Evolutionary conservation across 805 yeast species (phyloP).

Genomic region (Kluyveromyces dobzhanskii): DNA sequence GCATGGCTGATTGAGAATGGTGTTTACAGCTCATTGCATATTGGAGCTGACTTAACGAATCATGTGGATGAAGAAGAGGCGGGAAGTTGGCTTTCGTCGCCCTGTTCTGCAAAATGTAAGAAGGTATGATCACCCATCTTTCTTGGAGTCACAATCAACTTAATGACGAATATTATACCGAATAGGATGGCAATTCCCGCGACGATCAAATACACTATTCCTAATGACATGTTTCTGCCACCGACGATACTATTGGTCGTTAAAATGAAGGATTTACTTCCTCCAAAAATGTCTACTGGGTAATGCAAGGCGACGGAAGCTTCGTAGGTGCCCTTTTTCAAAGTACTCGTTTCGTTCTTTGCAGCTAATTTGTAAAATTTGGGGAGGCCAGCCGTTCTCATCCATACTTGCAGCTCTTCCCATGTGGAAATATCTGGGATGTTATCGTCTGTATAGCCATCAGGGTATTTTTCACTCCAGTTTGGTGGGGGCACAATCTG

Average conservation of each 20-base stretch:
- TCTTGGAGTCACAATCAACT: conserved; percentile 79
- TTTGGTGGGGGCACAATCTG: conserved; percentile 80
- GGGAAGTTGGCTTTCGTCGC: conserved; percentile 3
- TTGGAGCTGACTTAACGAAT: too few relatives aligned
- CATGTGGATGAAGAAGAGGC: conserved; percentile 2
- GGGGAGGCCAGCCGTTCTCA: conserved; percentile 90
- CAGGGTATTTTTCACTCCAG: conserved; percentile 62
- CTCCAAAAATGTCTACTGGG: conserved; percentile 78
- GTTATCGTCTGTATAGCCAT: conserved; percentile 64
- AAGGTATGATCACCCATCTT: conserved; percentile 75
- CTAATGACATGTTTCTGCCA: conserved; percentile 77
- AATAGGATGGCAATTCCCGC: conserved; percentile 69
- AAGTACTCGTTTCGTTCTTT: conserved; percentile 51
- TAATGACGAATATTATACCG: conserved; percentile 67
- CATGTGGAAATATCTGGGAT: conserved; percentile 60
- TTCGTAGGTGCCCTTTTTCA: conserved; percentile 61
- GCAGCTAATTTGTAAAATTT: conserved; percentile 77
- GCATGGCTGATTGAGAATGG: too few relatives aligned
- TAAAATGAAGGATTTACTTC: conserved; percentile 75
- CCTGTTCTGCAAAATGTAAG: conserved; percentile 33
- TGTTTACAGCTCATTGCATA: too few relatives aligned
- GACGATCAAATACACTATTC: conserved; percentile 76
- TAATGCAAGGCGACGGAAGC: conserved; percentile 66
- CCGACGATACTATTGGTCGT: conserved; percentile 82
- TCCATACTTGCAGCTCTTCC: conserved; percentile 77